Base-by-base conservation (phyloP, 371 early-diverging fungal species). In the Mortierella polycephala region DNA sequence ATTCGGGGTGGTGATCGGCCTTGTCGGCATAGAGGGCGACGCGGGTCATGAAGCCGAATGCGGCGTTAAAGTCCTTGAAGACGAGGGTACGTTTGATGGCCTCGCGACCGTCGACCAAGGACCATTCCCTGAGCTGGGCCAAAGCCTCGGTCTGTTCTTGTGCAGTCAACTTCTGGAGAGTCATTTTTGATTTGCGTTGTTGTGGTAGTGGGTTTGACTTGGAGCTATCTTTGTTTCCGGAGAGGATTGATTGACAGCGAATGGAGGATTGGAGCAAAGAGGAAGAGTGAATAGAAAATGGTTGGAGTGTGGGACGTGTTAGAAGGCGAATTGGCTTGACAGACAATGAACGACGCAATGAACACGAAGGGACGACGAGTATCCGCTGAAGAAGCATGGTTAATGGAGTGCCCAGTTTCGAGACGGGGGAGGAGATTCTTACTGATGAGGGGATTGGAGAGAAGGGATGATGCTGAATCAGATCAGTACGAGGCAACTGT, bases 1-100 rank as follows among this genome's bases (percentile, higher is more conserved):
- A 95, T 81, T 95, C 96, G 11, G 98, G 98, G 73, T 98, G 98
- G 81, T 98, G 98, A 74, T 96, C 93, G 80, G 89, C 86, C 80
- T 92, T 93, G 60, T 98, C 98, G 39, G 97, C 97, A 49, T 87
- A 87, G 56, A 96, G 82, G 12, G 98, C 98, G 9, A 97, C 93
- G 23, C 92, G 86, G 13, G 96, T 87, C 97, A 98, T 97, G 83
- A 98, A 98, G 11, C 93, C 94, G 82, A 95, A 97, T 2, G 97
- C 98, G 60, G 88, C 87, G 82, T 88, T 91, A 74, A 98, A 98
- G 80, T 93, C 90, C 53, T 85, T 77, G 81, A 97, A 98, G 57
- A 64, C 42, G 71, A 94, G 95, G 9, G 84, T 84, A 73, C 94
- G 96, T 57, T 85, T 82, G 74, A 97, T 92, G 23, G 96, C 95